Base-by-base conservation (phyloP, 345 rosid species). In the Lepidium sativum region DNA sequence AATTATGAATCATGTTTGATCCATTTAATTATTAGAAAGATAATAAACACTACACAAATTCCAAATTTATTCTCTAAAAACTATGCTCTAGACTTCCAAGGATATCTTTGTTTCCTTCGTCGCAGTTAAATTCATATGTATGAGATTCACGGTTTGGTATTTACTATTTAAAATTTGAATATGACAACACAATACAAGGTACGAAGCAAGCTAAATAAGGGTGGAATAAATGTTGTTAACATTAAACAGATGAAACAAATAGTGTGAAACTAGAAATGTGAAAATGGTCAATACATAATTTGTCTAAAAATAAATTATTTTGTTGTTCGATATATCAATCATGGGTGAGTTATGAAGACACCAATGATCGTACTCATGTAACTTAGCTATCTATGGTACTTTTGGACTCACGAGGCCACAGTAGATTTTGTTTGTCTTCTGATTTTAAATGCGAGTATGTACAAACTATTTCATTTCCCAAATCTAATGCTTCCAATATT, bases 381-480 rank as follows among this genome's bases (percentile, higher is more conserved):
- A 33, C 35, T 52, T 65, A 31, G 17, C 42, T 31, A 31, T 65
- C 60, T 11, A 25, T 60, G 62, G 38, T 62, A 70, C 55, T 61
- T 9, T 63, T 23, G 23, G 55, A 53, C 68, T 61, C 74, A 70
- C 74, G 61, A 53, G 74, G 40, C 41, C 29, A 70, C 53, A 61
- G 55, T 69, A 43, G 11, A 62, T 35, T 43, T 70, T 52, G 48
- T 38, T 34, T 70, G 73, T 69, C 44, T 50, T 7, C 42, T 50
- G 44, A 7, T 60, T 60, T 32, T 9, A 40, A 14, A 9, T 18
- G 39, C 63, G 23, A 5, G 25, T 53, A 21, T 35, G 44, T 17
- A 27, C 54, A 55, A 5, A 27, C 7, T 4, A 38, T 32, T 14
- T 66, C 63, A 45, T 55, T 55, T 67, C 55, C 55, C 63, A 55